These are phyloP conservation scores for Dendrocalamus sinicus DNA, from an alignment of 176 grass and related monocot species.

Conservation along the genomic window DNA sequence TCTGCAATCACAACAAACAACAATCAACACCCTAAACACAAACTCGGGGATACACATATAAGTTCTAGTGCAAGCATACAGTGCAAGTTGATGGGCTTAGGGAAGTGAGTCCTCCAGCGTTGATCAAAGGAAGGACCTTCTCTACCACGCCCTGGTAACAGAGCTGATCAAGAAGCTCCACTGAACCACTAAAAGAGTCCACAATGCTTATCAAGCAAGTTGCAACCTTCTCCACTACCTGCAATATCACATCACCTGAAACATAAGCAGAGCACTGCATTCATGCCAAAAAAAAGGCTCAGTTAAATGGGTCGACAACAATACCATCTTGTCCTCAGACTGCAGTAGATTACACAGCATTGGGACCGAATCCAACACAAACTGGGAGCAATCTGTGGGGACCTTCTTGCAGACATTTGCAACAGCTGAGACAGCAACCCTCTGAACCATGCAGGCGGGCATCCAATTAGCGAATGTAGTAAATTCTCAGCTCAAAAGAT, in stretches of 20 bases:
- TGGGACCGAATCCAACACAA: slow-evolving; percentile 74
- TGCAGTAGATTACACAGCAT: slow-evolving; percentile 81
- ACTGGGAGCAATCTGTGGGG: slow-evolving; percentile 60
- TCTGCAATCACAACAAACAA: slow-evolving; percentile 59
- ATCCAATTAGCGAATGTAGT: slow-evolving; percentile 33
- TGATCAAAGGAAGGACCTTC: slow-evolving; percentile 72
- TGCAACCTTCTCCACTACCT: slow-evolving; percentile 85
- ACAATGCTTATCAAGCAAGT: slow-evolving; percentile 73
- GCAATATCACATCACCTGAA: slow-evolving; percentile 38
- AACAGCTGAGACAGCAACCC: slow-evolving; percentile 74
- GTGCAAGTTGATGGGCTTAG: slow-evolving; percentile 62
- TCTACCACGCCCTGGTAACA: slow-evolving; percentile 69
- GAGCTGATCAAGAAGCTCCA: slow-evolving; percentile 76
- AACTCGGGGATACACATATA: background rate
- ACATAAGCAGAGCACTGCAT: slow-evolving; percentile 16
- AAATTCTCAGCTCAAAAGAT: slow-evolving; percentile 16
- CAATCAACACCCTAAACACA: slow-evolving; percentile 27
- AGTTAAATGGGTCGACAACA: background rate
- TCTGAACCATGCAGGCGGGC: slow-evolving; percentile 54
- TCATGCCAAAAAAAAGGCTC: slow-evolving; percentile 8
- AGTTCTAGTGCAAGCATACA: slow-evolving; percentile 60
- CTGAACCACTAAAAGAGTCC: slow-evolving; percentile 68
- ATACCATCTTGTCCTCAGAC: slow-evolving; percentile 74
- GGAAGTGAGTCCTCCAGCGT: slow-evolving; percentile 52
- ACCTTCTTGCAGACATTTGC: slow-evolving; percentile 81